phyloP scores from a whole-genome alignment of 495 filamentous ascomycete species.

The Friedmanniomyces simplex region DNA sequence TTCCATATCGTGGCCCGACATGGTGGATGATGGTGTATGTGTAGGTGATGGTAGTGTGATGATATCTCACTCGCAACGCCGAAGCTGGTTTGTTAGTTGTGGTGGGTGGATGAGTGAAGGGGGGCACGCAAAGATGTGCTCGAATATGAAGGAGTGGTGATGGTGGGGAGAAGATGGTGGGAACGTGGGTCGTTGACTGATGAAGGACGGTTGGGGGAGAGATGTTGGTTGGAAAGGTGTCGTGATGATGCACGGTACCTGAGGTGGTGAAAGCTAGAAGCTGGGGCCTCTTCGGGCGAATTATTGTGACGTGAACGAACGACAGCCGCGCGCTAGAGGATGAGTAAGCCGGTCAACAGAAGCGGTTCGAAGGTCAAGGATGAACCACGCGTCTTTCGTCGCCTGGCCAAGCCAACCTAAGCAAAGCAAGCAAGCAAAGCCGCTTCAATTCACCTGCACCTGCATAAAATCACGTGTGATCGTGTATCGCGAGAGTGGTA shows the following conservation, averaged over 20 bases:
- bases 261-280: background rate
- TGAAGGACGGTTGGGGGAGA: background rate
- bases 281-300: background rate
- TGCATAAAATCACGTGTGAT: too few species aligned
- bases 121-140: background rate
- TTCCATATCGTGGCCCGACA: constrained; percentile 37
- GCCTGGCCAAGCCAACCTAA: background rate
- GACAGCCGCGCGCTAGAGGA: too few species aligned
- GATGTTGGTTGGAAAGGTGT: background rate
- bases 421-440: background rate
- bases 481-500: too few species aligned
- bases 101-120: background rate
- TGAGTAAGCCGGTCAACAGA: background rate
- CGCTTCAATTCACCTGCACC: background rate
- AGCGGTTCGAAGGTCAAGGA: background rate
- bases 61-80: background rate
- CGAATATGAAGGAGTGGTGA: background rate
- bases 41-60: background rate
- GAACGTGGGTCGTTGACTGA: background rate
- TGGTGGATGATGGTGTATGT: constrained; percentile 31
- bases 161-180: background rate
- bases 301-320: background rate
- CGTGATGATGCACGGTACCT: background rate
- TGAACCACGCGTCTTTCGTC: background rate
- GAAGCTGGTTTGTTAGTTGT: background rate